Base-by-base conservation (phyloP, 192 early-diverging fungal species). In the Haplosporangium gracile region DNA sequence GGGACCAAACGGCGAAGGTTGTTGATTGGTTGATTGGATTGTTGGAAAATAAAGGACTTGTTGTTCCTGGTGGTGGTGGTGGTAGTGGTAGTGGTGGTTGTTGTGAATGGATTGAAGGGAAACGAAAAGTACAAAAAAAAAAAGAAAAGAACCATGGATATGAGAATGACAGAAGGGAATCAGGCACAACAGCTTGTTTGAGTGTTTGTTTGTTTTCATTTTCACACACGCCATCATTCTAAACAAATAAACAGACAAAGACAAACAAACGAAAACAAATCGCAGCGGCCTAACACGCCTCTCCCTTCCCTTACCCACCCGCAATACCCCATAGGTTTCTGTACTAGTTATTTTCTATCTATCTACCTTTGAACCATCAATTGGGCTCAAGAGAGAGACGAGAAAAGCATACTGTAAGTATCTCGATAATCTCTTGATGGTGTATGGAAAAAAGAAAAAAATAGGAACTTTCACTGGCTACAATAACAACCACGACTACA, bases 1-100 rank as follows among this genome's bases (percentile, higher is more conserved):
- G 60, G 60, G 29, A 65, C 60, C 60, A 65, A 65, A 65, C 60
- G 60, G 60, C 60, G 60, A 65, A 65, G 32, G 60, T 11, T 26
- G 60, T 65, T 65, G 60, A 29, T 65, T 51, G 60, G 60, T 4
- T 32, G 9, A 65, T 60, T 60, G 57, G 57, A 60, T 26, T 9
- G 9, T 26, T 7, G 22, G 16, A 18, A 39, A 40, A 10, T 26
- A 65, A 29, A 32, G 60, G 26, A 1, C 60, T 26, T 11, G 60
- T 4, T 65, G 60, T 13, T 65, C 11, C 10, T 26, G 29, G 7
- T 26, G 8, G 24, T 22, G n/a, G n/a, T n/a, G n/a, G n/a, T n/a
- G n/a, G n/a, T 57, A 24, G 2, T n/a, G 11, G 55, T 60, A 29
- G n/a, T 32, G 18, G 43, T 45, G 13, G 43, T 45, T 45, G 43